phyloP scores from a whole-genome alignment of 352 stramenopile genomes.

The Phytophthora agathidicida region DNA sequence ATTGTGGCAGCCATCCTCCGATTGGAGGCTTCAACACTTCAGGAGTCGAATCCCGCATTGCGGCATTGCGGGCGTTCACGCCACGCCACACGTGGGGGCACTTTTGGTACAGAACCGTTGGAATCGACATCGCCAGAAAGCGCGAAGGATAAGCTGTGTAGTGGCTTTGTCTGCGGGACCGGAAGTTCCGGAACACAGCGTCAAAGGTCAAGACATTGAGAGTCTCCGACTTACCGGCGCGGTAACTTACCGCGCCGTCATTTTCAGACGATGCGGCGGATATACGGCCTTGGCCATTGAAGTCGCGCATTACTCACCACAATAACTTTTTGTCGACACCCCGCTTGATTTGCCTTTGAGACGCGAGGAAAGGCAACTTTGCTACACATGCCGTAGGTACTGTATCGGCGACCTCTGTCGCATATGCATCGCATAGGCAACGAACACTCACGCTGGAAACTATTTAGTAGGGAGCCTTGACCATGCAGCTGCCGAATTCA shows the following conservation, averaged over 20 bases:
- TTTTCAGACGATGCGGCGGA: conserved; percentile 8
- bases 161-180: conserved; percentile 8
- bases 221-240: too few relatives aligned
- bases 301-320: conserved; percentile 8
- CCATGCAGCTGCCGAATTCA: neutral
- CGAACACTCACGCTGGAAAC: too few relatives aligned
- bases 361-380: conserved; percentile 1
- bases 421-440: too few relatives aligned
- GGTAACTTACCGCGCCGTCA: too few relatives aligned
- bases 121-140: conserved; percentile 8
- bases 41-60: conserved; percentile 6
- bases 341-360: conserved; percentile 5
- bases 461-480: too few relatives aligned
- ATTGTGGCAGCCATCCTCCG: neutral
- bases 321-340: conserved; percentile 5
- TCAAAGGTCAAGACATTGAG: too few relatives aligned
- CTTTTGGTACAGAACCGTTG: conserved; percentile 17
- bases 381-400: neutral
- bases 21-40: neutral
- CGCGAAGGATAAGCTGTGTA: conserved; percentile 9
- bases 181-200: too few relatives aligned
- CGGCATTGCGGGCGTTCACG: neutral
- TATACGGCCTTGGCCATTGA: conserved; percentile 2
- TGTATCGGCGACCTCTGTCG: neutral
- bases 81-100: conserved; percentile 8